phyloP scores from a whole-genome alignment of 129 eudicot genomes.

The Helianthus annuus region DNA sequence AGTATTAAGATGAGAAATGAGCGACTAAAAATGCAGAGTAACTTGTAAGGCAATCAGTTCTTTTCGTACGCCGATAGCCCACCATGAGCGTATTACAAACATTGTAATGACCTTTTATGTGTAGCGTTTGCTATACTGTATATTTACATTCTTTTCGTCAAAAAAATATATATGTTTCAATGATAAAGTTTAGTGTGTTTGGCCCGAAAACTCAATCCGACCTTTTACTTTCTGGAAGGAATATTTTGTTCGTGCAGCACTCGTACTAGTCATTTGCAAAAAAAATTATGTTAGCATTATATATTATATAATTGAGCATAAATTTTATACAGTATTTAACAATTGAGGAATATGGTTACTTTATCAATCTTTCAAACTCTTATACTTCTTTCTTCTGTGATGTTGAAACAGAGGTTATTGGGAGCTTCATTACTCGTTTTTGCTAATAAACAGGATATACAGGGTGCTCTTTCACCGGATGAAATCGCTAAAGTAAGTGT shows the following conservation, averaged over 20 bases:
- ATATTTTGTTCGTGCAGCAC: slow-evolving; percentile 2
- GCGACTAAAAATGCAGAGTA: too few relatives aligned
- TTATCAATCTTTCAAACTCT: slow-evolving; percentile 4
- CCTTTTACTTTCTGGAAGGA: background rate
- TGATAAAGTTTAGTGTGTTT: slow-evolving; percentile 9
- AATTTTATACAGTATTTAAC: background rate
- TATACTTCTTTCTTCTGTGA: background rate
- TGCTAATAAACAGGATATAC: slow-evolving; percentile 97
- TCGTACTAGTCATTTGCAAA: background rate
- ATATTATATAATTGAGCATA: too few relatives aligned
- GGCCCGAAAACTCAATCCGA: background rate
- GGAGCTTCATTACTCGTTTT: slow-evolving; percentile 86
- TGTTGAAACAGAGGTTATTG: slow-evolving; percentile 75
- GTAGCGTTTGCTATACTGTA: background rate
- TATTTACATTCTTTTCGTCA: background rate
- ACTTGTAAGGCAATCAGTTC: too few relatives aligned
- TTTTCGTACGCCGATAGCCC: too few relatives aligned
- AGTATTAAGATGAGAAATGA: too few relatives aligned
- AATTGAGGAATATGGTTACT: background rate
- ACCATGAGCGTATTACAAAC: background rate
- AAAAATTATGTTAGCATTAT: too few relatives aligned
- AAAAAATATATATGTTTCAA: background rate
- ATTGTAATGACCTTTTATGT: background rate
- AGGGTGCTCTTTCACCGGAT: slow-evolving; percentile 85
- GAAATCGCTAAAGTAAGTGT: slow-evolving; percentile 81